Base-by-base conservation (phyloP, 352 stramenopile species). In the Phytophthora pinifolia region DNA sequence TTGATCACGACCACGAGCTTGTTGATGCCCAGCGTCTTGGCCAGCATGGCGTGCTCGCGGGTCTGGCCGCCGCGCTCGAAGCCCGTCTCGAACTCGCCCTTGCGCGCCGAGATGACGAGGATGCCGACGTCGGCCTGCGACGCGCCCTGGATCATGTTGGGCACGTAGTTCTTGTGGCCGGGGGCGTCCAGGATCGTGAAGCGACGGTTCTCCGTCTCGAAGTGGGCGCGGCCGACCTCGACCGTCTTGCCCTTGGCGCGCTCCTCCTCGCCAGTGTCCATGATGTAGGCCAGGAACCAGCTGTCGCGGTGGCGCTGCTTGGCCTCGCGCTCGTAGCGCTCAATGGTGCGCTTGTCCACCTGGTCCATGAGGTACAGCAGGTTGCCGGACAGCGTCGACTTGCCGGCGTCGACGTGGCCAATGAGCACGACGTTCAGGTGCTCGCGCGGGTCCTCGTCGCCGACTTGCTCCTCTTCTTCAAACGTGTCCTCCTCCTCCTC, bases 381-480 rank as follows among this genome's bases (percentile, higher is more conserved):
- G 74, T 98, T 99, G 50, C 97, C 97, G 31, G 86, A 98, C 13
- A 99, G 81, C 29, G 97, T 99, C 34, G 89, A 98, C 81, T 99
- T 99, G 65, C 97, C 97, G 22, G 97, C 97, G 74, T 99, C 97
- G 44, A 99, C 96, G 76, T 99, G 97, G 18, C 97, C 97, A 64
- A 99, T 99, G 56, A 99, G 98, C 39, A 99, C 97, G 10, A 99
- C 74, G 76, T 99, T 99, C 59, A 99, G 75, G 69, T 99, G 97
- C 61, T 99, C 96, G 37, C 96, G 86, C 22, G 95, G 93, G 76
- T 99, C 95, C 55, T 97, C 92, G 58, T 98, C 87, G 10, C 76
- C 71, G 22, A 93, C 72, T 44, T 92, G 79, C 36, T 69, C 70
- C 36, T 90, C 81, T 42, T 83, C 76, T 3, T 74, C 65, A 46